Conservation (phyloP, 73 alveolate species). For the Durusdinium trenchii region DNA sequence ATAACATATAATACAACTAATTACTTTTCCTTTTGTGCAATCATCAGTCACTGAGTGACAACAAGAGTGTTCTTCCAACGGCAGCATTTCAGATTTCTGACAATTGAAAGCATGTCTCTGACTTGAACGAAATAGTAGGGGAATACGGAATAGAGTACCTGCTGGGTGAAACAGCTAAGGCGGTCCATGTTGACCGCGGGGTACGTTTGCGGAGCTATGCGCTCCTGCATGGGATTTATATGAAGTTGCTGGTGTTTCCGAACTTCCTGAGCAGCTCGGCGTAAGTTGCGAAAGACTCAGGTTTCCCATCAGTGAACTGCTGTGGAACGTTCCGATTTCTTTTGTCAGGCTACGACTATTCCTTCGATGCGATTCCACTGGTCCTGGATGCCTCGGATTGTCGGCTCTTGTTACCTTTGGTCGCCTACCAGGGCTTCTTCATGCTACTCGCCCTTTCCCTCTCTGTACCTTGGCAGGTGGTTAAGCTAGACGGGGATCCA, state of each 20-base stretch:
- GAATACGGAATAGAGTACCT: too few relatives aligned
- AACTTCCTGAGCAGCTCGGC: slow-evolving; percentile 59
- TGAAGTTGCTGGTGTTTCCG: slow-evolving; percentile 71
- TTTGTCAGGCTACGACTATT: slow-evolving; percentile 81
- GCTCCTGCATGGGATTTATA: slow-evolving; percentile 76
- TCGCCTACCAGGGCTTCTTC: slow-evolving; percentile 42
- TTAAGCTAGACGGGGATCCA: background rate
- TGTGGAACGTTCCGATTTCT: background rate
- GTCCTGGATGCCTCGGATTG: slow-evolving; percentile 42
- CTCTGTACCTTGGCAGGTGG: slow-evolving; percentile 14
- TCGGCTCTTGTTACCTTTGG: slow-evolving; percentile 39
- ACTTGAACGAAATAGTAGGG: too few relatives aligned
- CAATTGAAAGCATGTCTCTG: too few relatives aligned
- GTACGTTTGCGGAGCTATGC: slow-evolving; percentile 80
- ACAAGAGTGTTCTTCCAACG: too few relatives aligned
- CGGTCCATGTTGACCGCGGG: slow-evolving; percentile 62
- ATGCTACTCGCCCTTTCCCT: slow-evolving; percentile 66
- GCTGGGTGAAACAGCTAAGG: background rate
- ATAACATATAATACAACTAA: too few relatives aligned
- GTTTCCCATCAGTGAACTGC: background rate
- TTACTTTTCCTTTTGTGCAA: too few relatives aligned
- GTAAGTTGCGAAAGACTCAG: background rate
- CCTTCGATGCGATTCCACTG: slow-evolving; percentile 75
- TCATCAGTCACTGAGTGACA: too few relatives aligned
- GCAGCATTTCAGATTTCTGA: too few relatives aligned